Percentiles rank a stretch among this genome's conserved stretches.
Conservation (phyloP, 2,329 filamentous ascomycete species). For the Sordariomycetes sp. region DNA sequence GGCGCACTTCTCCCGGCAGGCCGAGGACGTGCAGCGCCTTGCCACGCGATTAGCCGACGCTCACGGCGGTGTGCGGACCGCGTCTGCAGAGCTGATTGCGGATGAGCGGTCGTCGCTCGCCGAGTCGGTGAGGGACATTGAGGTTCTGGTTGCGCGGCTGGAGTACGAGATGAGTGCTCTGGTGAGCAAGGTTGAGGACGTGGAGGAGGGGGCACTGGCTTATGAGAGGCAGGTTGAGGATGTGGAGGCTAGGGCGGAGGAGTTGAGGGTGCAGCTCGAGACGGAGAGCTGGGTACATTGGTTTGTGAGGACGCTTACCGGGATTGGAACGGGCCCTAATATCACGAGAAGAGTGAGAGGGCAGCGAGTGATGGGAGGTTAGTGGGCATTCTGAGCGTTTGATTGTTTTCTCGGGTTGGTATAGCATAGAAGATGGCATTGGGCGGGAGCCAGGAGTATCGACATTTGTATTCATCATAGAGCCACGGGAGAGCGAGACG, state of each 20-base stretch:
- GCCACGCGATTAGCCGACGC: slow-evolving; percentile 60
- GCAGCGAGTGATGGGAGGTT: not conserved
- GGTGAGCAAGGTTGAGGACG: slow-evolving; percentile 70
- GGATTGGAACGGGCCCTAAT: slow-evolving; percentile 46
- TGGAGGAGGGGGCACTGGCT: slow-evolving; percentile 68
- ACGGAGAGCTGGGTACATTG: slow-evolving; percentile 52
- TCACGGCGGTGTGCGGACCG: slow-evolving; percentile 53
- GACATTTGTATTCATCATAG: not conserved
- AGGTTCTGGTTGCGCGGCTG: slow-evolving; percentile 68
- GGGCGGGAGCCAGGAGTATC: not conserved
- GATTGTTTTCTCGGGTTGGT: not conserved
- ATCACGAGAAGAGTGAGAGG: slow-evolving; percentile 18
- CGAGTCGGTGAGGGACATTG: slow-evolving; percentile 65
- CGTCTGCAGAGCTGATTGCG: slow-evolving; percentile 53
- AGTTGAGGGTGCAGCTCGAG: slow-evolving; percentile 48
- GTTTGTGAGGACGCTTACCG: slow-evolving; percentile 47
- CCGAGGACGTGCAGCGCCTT: slow-evolving; percentile 49
- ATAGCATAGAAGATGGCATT: not conserved
- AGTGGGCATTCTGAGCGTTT: not conserved
- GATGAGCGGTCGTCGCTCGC: slow-evolving; percentile 56
- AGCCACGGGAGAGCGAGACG: not conserved
- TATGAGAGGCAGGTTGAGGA: slow-evolving; percentile 70
- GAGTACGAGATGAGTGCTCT: slow-evolving; percentile 84
- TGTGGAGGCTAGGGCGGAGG: slow-evolving; percentile 50
- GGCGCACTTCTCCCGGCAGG: slow-evolving; percentile 45